Evolutionary conservation across 345 rosid species (phyloP), one percentile per base, ranked within the genome.

Genomic region (Turritis glabra): DNA sequence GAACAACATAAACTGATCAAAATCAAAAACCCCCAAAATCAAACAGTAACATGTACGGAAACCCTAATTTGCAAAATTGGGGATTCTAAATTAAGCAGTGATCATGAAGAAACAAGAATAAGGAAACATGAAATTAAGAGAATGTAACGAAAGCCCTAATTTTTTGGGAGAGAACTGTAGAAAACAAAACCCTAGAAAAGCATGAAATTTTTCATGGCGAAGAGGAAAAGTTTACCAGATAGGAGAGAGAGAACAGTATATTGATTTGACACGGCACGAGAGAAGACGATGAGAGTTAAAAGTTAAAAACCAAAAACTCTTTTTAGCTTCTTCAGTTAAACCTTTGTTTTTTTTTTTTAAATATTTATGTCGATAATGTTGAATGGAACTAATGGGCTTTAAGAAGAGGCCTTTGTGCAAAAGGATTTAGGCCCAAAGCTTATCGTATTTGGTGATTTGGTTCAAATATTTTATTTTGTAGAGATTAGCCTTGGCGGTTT

Each of bases 201-300:
- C 40, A n/a, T n/a, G n/a, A n/a, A n/a, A n/a, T n/a, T n/a, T n/a
- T n/a, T n/a, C 57, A 76, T 61, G 75, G 65, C 17, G 70, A 53
- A 69, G 68, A 62, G 29, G 79, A 76, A 74, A 55, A 69, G 70
- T 69, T 76, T 69, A 76, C 79, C 79, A 53, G 75, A 25, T 61
- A 75, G 74, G 79, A 67, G 68, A 66, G 53, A 58, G 63, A 65
- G 26, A 53, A 76, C 58, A 76, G 79, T 76, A 69, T 74, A 8
- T 76, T 68, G 79, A 76, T 69, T 69, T 76, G 79, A 76, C 79
- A 59, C 64, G 17, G 14, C 14, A 50, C 25, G 25, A 67, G 38
- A 67, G 60, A 51, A 53, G 40, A 52, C 63, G 69, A 69, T 23
- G 70, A 10, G 74, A 76, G 74, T 60, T 76, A 76, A 76, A 68